phyloP scores from a whole-genome alignment of 1,139 yeast genomes.

The Saccharomyces uvarum region DNA sequence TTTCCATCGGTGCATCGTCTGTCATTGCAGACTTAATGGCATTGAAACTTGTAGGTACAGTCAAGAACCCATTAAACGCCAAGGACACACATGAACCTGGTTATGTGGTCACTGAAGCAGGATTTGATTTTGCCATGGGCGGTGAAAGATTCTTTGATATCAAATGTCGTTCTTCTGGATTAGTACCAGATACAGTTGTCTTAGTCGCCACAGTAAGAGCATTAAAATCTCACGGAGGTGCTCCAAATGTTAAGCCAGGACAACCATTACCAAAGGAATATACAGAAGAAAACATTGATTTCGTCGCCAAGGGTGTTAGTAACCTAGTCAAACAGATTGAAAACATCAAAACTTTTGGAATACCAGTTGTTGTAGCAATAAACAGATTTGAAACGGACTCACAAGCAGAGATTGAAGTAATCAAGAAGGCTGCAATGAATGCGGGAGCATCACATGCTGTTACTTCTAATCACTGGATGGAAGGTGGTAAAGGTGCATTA shows the following conservation, averaged over 20 bases:
- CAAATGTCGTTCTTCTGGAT: constrained; percentile 89
- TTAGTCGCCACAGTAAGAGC: constrained; percentile 98
- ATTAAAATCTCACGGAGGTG: constrained; percentile 95
- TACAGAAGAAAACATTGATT: constrained; percentile 76
- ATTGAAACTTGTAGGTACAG: constrained; percentile 48
- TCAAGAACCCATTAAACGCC: constrained; percentile 39
- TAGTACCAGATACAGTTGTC: constrained; percentile 85
- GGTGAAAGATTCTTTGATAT: constrained; percentile 96
- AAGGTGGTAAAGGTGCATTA: constrained; percentile 93
- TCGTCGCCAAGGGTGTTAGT: constrained; percentile 76
- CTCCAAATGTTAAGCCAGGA: constrained; percentile 96
- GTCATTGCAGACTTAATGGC: constrained; percentile 72
- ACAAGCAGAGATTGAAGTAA: constrained; percentile 73
- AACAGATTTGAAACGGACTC: constrained; percentile 86
- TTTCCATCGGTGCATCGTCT: constrained; percentile 78
- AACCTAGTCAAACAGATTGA: constrained; percentile 87
- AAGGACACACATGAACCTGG: constrained; percentile 58
- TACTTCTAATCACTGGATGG: constrained; percentile 95
- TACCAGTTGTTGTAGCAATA: constrained; percentile 94
- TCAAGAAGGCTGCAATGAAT: constrained; percentile 72
- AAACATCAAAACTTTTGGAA: constrained; percentile 79
- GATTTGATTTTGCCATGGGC: constrained; percentile 98
- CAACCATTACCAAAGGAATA: constrained; percentile 82
- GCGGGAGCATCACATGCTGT: constrained; percentile 97
- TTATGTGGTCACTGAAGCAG: constrained; percentile 94